Base-by-base conservation (phyloP, 2,329 filamentous ascomycete species). In the Aspergillus felis region DNA sequence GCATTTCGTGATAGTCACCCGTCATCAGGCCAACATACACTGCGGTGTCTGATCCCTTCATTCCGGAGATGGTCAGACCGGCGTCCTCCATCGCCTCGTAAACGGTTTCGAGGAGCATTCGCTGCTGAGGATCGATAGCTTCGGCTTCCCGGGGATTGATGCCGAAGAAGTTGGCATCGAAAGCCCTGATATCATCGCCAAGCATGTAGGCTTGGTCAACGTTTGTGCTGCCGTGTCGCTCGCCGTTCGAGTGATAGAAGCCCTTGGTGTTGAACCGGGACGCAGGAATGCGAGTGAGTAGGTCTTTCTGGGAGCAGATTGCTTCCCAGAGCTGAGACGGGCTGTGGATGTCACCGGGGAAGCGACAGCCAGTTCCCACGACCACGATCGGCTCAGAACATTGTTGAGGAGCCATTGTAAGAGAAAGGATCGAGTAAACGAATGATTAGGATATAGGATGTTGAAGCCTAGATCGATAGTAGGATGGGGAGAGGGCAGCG, bases 1-100 rank as follows among this genome's bases (percentile, higher is more conserved):
- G 47, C 12, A 67, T 48, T 24, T 54, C 50, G 7, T 49, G 38
- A 47, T 71, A 72, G 52, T 73, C 70, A 20, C 52, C 42, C 12
- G 51, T 56, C 27, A 66, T 62, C 8, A 47, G 53, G n/a, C 67
- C 68, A 50, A 55, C 52, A 12, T 64, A 71, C 3, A 70, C 68
- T 3, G 62, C 59, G 12, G 66, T 69, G 24, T 64, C 38, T 10
- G 63, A 61, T 8, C 69, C 70, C 7, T 25, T 50, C 3, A 71
- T 14, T 2, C 52, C 49, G 29, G 59, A 59, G 28, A 63, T 57
- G 51, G 51, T 56, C 12, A 60, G 25, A 1, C 64, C 63, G 7
- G 60, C 61, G 29, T 55, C 44, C 27, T 62, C 70, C 47, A 63
- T 59, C 12, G 73, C 72, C 50, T 81, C 73, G 60, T 79, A 81